Conservation (phyloP, 768 basidiomycete species). For the Gloeostereum incarnatum region DNA sequence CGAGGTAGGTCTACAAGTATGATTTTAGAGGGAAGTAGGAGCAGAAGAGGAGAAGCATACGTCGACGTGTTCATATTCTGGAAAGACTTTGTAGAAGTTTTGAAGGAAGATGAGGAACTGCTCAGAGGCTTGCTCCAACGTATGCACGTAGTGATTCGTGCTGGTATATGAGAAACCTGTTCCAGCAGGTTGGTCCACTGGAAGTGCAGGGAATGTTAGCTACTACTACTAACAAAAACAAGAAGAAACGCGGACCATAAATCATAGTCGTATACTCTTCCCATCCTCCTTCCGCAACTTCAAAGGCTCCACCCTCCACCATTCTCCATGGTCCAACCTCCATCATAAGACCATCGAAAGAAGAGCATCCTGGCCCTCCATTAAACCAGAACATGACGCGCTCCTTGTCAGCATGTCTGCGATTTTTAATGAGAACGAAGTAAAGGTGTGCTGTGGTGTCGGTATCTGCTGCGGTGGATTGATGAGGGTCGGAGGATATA, state of each 20-base stretch:
- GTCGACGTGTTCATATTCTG: constrained; percentile 76
- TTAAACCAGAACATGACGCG: constrained; percentile 96
- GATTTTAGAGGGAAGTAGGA: too few relatives aligned
- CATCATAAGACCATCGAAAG: constrained; percentile 97
- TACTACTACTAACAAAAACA: constrained; percentile 2
- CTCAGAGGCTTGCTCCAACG: constrained; percentile 63
- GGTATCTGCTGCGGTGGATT: constrained; percentile 34
- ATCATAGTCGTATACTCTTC: constrained; percentile 95
- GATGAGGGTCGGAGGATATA: constrained; percentile 68
- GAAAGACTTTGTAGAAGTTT: constrained; percentile 89
- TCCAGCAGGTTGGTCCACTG: constrained; percentile 97
- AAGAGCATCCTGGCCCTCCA: constrained; percentile 95
- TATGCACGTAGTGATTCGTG: constrained; percentile 78
- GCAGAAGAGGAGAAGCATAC: constrained; percentile 38
- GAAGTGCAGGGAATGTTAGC: constrained; percentile 4
- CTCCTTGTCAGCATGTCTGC: constrained; percentile 82
- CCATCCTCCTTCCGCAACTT: constrained; percentile 82
- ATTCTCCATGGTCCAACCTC: constrained; percentile 91
- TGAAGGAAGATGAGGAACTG: constrained; percentile 79
- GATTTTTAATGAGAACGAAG: constrained; percentile 86
- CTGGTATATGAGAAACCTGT: constrained; percentile 90
- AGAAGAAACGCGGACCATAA: constrained; percentile 52
- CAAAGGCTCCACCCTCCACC: constrained; percentile 65
- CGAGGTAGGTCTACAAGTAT: constrained; percentile 76
- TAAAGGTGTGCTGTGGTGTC: constrained; percentile 71